phyloP scores from a whole-genome alignment of 2,329 filamentous ascomycete species.

The Triangularia setosa region DNA sequence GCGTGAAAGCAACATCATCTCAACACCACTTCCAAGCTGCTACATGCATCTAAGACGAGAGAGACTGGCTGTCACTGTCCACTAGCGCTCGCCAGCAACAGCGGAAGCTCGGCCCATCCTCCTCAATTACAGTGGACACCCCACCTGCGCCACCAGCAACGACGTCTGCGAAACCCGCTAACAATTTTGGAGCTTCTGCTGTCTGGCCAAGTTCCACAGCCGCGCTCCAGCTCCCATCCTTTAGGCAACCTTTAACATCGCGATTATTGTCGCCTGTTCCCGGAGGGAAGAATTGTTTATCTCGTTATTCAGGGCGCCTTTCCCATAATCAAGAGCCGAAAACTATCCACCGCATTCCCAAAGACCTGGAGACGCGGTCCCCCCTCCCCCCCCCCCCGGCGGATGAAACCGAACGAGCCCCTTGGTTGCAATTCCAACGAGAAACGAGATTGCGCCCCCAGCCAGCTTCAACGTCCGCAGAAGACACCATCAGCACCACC shows the following conservation, averaged over 20 bases:
- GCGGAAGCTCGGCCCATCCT: neutral
- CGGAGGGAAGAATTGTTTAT: neutral
- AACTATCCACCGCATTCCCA: neutral
- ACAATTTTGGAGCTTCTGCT: slow-evolving; percentile 19
- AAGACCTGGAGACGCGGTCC: neutral
- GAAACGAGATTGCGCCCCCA: neutral
- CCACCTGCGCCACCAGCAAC: slow-evolving; percentile 6
- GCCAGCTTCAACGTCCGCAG: neutral
- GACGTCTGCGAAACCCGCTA: slow-evolving; percentile 10
- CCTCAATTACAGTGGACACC: slow-evolving; percentile 4
- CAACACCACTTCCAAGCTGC: neutral
- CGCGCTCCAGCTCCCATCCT: slow-evolving; percentile 10
- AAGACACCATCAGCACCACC: neutral
- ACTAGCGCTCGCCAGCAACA: neutral
- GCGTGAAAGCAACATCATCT: neutral
- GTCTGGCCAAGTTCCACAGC: slow-evolving; percentile 14
- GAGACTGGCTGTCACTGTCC: neutral
- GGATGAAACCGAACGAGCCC: neutral
- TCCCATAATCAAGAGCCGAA: neutral
- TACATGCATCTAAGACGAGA: neutral
- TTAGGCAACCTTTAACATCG: neutral
- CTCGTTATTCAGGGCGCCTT: neutral
- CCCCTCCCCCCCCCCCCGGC: neutral
- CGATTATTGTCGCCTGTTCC: neutral
- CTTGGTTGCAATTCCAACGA: neutral